phyloP scores from a whole-genome alignment of 345 rosid genomes.

The Salix purpurea region DNA sequence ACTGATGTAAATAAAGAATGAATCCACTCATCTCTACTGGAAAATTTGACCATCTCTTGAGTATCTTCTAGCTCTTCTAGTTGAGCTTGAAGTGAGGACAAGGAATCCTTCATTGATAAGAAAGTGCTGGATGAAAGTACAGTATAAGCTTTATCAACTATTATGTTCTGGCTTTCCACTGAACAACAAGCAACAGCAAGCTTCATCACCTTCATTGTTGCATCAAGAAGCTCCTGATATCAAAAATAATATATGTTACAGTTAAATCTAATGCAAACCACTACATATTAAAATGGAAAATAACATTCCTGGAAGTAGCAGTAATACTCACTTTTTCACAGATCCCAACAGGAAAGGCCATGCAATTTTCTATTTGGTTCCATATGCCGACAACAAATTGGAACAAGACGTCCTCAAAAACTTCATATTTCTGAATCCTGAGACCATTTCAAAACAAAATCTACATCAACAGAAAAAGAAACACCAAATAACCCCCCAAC shows the following conservation, averaged over 20 bases:
- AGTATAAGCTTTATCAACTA: conserved; percentile 55
- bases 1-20: conserved; percentile 70
- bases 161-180: conserved; percentile 57
- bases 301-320: neutral
- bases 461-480: conserved; percentile 2
- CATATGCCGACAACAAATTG: conserved; percentile 58
- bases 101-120: conserved; percentile 43
- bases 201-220: conserved; percentile 59
- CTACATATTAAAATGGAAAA: neutral
- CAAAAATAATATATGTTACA: conserved; percentile 10
- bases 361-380: conserved; percentile 54
- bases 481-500: neutral
- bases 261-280: neutral
- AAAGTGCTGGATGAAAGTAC: conserved; percentile 46
- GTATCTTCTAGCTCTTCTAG: conserved; percentile 32
- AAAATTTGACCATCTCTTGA: conserved; percentile 27
- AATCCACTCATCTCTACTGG: conserved; percentile 61
- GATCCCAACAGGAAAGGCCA: conserved; percentile 22
- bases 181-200: conserved; percentile 61
- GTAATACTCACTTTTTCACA: conserved; percentile 41
- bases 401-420: conserved; percentile 47
- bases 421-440: conserved; percentile 62
- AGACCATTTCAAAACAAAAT: conserved; percentile 11
- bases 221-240: conserved; percentile 61
- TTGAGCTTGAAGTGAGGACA: conserved; percentile 25